Conservation (phyloP, 495 filamentous ascomycete species). For the Lasiosphaeria hispida region DNA sequence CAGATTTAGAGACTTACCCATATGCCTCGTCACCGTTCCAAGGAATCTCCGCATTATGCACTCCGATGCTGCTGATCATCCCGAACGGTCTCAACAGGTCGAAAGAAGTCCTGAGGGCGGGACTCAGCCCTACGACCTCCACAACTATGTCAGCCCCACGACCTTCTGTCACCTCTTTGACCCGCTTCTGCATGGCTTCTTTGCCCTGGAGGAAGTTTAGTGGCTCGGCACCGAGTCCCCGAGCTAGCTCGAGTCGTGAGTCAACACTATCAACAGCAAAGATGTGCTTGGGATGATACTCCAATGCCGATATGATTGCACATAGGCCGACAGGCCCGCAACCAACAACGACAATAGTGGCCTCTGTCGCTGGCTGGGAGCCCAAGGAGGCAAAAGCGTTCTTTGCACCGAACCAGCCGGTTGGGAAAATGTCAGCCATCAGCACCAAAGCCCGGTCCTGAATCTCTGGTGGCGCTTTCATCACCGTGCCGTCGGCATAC, state of each 20-base stretch:
- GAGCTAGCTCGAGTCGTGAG: slow-evolving; percentile 73
- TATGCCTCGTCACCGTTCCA: slow-evolving; percentile 83
- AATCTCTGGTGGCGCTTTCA: slow-evolving; percentile 73
- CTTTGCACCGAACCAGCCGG: slow-evolving; percentile 83
- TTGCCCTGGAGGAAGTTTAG: slow-evolving; percentile 73
- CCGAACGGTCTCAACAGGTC: slow-evolving; percentile 87
- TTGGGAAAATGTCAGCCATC: slow-evolving; percentile 85
- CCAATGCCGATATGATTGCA: slow-evolving; percentile 77
- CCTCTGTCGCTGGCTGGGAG: slow-evolving; percentile 58
- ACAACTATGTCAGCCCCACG: slow-evolving; percentile 88
- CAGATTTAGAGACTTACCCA: slow-evolving; percentile 38
- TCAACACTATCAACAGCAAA: slow-evolving; percentile 84
- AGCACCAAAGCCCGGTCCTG: slow-evolving; percentile 78
- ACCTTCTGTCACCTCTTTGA: slow-evolving; percentile 75
- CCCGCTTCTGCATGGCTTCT: slow-evolving; percentile 63
- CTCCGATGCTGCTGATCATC: slow-evolving; percentile 82
- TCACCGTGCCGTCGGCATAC: slow-evolving; percentile 76
- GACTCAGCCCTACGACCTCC: slow-evolving; percentile 85
- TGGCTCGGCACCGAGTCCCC: slow-evolving; percentile 76
- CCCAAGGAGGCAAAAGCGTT: slow-evolving; percentile 74
- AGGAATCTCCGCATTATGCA: slow-evolving; percentile 91
- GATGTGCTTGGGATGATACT: slow-evolving; percentile 76
- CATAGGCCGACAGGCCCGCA: slow-evolving; percentile 90
- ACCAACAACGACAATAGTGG: slow-evolving; percentile 78
- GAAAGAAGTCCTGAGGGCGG: slow-evolving; percentile 78